These are phyloP conservation scores for Mucor ambiguus DNA, from an alignment of 371 early-diverging fungal species.

Conservation along the genomic window DNA sequence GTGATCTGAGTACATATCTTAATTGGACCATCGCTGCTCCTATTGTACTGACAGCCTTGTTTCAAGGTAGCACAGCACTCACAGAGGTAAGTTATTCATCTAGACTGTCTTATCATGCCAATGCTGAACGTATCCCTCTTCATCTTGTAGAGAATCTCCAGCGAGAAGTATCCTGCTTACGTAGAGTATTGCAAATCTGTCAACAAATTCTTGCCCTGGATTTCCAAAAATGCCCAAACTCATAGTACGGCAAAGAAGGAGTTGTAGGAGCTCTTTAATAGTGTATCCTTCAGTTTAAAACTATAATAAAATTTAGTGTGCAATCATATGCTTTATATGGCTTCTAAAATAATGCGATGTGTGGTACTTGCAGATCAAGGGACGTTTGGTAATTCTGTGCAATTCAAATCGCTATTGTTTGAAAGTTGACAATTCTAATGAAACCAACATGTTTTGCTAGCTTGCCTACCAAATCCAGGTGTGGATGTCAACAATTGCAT, in stretches of 20 bases:
- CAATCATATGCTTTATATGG: too few relatives aligned
- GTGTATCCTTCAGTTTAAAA: too few relatives aligned
- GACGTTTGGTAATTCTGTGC: too few relatives aligned
- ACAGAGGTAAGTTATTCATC: slow-evolving; percentile 65
- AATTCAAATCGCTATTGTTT: too few relatives aligned
- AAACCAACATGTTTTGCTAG: too few relatives aligned
- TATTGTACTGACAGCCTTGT: slow-evolving; percentile 60
- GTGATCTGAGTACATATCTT: slow-evolving; percentile 26
- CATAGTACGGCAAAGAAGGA: slow-evolving; percentile 11
- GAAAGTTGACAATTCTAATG: too few relatives aligned
- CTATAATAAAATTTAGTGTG: too few relatives aligned
- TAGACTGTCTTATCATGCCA: background rate
- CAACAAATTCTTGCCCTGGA: slow-evolving; percentile 66
- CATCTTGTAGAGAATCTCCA: slow-evolving; percentile 49
- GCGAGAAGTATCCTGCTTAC: slow-evolving; percentile 76
- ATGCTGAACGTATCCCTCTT: background rate
- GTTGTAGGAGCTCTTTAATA: background rate
- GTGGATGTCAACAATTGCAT: background rate
- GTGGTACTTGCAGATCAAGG: too few relatives aligned
- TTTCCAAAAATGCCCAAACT: slow-evolving; percentile 13
- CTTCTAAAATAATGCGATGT: too few relatives aligned
- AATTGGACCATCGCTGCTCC: slow-evolving; percentile 69
- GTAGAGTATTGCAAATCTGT: slow-evolving; percentile 64
- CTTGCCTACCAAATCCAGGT: too few relatives aligned
- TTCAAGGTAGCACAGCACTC: slow-evolving; percentile 73